These are phyloP conservation scores for Fusarium sp. DNA, from an alignment of 2,329 filamentous ascomycete species.

Conservation along the genomic window DNA sequence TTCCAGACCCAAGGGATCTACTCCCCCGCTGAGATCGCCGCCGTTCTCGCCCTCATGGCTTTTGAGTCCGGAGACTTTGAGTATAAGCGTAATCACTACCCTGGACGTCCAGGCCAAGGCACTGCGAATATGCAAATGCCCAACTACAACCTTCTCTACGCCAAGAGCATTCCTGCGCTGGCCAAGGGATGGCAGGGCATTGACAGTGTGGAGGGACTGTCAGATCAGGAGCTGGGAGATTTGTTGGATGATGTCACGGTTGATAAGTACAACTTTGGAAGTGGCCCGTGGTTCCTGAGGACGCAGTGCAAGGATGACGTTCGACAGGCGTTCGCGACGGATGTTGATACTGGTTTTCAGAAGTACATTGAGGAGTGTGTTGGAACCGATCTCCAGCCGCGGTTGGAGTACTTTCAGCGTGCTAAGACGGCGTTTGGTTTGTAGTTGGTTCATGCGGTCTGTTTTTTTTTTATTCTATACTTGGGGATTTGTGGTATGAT, in stretches of 20 bases:
- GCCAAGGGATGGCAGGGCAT: conserved; percentile 45
- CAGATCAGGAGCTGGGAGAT: conserved; percentile 48
- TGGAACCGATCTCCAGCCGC: conserved; percentile 45
- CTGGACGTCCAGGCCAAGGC: conserved; percentile 72
- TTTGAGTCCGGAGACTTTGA: conserved; percentile 76
- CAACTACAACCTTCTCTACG: conserved; percentile 58
- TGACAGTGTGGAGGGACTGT: conserved; percentile 39
- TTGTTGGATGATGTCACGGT: conserved; percentile 56
- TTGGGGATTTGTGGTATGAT: not conserved
- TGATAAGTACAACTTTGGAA: conserved; percentile 64
- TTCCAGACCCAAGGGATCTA: conserved; percentile 68
- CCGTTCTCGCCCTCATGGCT: conserved; percentile 74
- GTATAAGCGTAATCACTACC: conserved; percentile 72
- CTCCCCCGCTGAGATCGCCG: conserved; percentile 69
- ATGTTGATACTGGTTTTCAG: conserved; percentile 53
- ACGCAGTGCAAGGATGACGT: conserved; percentile 54
- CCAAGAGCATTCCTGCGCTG: conserved; percentile 53
- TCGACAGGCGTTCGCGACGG: conserved; percentile 45
- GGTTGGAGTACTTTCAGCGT: conserved; percentile 53
- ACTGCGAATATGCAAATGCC: conserved; percentile 67
- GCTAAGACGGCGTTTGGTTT: conserved; percentile 61
- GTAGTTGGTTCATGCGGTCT: not conserved
- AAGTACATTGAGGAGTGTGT: conserved; percentile 60
- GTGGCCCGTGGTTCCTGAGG: conserved; percentile 61
- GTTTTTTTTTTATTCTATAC: not conserved